phyloP scores from a whole-genome alignment of 352 stramenopile genomes.

The Globisporangium splendens region DNA sequence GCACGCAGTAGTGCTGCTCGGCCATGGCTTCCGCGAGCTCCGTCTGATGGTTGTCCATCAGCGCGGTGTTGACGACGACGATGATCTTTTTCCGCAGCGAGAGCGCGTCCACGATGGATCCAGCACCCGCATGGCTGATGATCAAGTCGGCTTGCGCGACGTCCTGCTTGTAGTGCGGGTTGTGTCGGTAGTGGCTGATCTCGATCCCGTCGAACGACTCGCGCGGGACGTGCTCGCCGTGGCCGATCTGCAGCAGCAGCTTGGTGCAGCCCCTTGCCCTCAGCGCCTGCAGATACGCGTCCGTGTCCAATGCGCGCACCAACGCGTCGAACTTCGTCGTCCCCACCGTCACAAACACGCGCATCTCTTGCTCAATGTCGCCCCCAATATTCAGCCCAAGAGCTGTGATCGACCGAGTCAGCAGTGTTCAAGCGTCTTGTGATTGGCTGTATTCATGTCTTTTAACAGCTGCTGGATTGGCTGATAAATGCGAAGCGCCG shows the following conservation, averaged over 20 bases:
- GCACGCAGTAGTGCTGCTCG: constrained; percentile 51
- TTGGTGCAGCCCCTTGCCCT: constrained; percentile 47
- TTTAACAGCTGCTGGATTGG: not conserved
- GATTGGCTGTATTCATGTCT: not conserved
- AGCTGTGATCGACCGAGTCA: too few relatives aligned
- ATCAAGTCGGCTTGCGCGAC: constrained; percentile 91
- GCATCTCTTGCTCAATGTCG: not conserved
- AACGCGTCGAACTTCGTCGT: constrained; percentile 93
- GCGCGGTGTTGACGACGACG: constrained; percentile 92
- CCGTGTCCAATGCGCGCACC: constrained; percentile 63
- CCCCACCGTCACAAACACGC: constrained; percentile 92
- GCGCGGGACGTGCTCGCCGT: constrained; percentile 52
- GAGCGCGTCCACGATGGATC: constrained; percentile 92
- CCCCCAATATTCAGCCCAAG: too few relatives aligned
- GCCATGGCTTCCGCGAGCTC: constrained; percentile 94
- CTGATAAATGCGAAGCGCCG: not conserved
- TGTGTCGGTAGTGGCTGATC: constrained; percentile 85
- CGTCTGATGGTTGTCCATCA: constrained; percentile 98
- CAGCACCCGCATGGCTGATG: constrained; percentile 93
- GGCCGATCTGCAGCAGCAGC: constrained; percentile 83
- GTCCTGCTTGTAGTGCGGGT: constrained; percentile 87
- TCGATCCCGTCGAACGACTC: constrained; percentile 11
- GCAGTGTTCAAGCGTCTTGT: too few relatives aligned
- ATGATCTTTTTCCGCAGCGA: constrained; percentile 78
- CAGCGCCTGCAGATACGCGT: constrained; percentile 51